A percentile compares a stretch with the other conserved stretches of the same genome.
Evolutionary conservation across 495 filamentous ascomycete genomes (phyloP).

Genomic region (Chaetomium tenue): DNA sequence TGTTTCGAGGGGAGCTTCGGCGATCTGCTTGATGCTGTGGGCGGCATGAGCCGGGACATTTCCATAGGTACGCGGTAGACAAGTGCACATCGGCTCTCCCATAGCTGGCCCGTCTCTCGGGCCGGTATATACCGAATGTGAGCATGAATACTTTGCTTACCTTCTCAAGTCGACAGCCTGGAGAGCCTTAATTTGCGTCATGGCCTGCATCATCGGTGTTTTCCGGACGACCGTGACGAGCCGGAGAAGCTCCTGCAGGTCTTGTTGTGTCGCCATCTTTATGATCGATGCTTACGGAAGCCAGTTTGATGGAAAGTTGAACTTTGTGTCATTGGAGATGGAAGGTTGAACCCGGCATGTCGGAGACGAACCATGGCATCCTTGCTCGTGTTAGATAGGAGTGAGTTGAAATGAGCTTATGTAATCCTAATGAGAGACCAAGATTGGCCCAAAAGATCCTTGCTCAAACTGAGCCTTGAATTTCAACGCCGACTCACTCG

Average conservation of each 20-base stretch:
- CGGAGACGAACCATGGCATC: conserved; percentile 7
- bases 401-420: conserved; percentile 12
- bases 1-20: conserved; percentile 53
- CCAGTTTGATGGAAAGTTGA: background rate
- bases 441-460: conserved; percentile 12
- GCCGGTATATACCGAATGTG: background rate
- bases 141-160: conserved; percentile 40
- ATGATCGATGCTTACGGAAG: background rate
- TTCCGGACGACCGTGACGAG: conserved; percentile 73
- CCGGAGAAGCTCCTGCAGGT: conserved; percentile 70
- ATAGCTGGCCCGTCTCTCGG: background rate
- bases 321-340: background rate
- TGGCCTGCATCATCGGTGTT: conserved; percentile 65
- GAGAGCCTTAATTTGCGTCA: conserved; percentile 65
- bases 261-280: conserved; percentile 53
- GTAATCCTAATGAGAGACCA: background rate
- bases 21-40: conserved; percentile 58
- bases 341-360: conserved; percentile 5
- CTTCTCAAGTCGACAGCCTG: conserved; percentile 61
- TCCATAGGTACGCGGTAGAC: background rate
- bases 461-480: background rate
- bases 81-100: background rate
- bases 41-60: conserved; percentile 14
- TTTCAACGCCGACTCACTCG: background rate
- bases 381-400: background rate